These are phyloP conservation scores for Isochrysis galbana DNA, from an alignment of 78 protist genomes.

Conservation along the genomic window DNA sequence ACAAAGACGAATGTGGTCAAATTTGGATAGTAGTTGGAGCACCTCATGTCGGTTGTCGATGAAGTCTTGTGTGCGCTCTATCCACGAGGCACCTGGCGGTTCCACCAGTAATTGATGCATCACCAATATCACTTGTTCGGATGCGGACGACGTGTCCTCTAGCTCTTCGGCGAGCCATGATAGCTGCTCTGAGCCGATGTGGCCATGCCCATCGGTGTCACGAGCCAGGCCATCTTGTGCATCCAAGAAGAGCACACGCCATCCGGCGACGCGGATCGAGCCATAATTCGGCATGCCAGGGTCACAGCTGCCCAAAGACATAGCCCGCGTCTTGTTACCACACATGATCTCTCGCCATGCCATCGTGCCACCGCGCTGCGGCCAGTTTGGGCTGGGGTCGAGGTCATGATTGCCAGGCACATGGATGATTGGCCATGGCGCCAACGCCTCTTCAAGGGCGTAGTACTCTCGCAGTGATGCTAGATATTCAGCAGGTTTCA, in stretches of 20 bases:
- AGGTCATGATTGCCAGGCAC: constrained; percentile 13
- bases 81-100: not conserved
- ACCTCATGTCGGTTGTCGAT: not conserved
- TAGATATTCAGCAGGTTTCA: not conserved
- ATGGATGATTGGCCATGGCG: not conserved
- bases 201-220: not conserved
- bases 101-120: not conserved
- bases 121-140: not conserved
- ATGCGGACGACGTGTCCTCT: not conserved
- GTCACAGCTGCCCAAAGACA: not conserved
- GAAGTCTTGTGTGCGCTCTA: not conserved
- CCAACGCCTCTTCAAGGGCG: not conserved
- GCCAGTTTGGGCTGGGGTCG: too few species aligned
- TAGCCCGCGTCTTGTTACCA: not conserved
- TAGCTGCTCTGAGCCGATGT: not conserved
- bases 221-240: not conserved
- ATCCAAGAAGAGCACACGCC: not conserved
- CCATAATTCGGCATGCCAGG: not conserved
- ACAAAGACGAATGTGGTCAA: not conserved
- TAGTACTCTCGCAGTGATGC: not conserved
- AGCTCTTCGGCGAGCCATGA: not conserved
- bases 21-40: not conserved
- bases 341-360: not conserved
- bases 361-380: not conserved
- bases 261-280: not conserved